These are phyloP conservation scores for Sugiyamaella sp. DNA, from an alignment of 1,139 yeast genomes.

Conservation along the genomic window DNA sequence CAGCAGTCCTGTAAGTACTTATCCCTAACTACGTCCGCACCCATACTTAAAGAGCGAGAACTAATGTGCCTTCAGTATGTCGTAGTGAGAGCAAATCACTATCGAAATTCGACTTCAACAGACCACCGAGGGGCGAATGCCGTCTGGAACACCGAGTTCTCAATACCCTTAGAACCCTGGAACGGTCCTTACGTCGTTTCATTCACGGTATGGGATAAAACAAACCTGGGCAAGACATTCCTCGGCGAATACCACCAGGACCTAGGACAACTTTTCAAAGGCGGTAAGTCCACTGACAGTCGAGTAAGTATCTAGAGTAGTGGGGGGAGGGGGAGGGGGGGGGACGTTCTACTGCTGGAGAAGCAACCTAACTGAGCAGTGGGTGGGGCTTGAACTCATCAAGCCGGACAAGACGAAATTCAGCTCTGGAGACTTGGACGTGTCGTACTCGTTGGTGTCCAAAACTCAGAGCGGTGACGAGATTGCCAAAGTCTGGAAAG, in stretches of 20 bases:
- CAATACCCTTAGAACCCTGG: slow-evolving; percentile 36
- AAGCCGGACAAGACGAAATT: not conserved
- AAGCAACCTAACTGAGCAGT: not conserved
- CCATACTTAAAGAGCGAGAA: too few species aligned
- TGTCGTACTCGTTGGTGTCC: slow-evolving; percentile 49
- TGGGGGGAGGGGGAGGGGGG: too few species aligned
- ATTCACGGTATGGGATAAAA: slow-evolving; percentile 46
- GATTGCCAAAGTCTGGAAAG: slow-evolving; percentile 27
- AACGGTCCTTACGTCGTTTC: slow-evolving; percentile 34
- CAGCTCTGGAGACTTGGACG: slow-evolving; percentile 57
- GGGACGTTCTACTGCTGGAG: slow-evolving; percentile 1
- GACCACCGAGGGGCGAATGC: slow-evolving; percentile 41
- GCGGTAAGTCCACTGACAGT: not conserved
- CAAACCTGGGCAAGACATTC: slow-evolving; percentile 46
- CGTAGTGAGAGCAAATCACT: slow-evolving; percentile 37
- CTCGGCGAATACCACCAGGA: slow-evolving; percentile 59
- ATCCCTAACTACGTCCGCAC: too few species aligned
- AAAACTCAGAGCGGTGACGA: slow-evolving; percentile 19
- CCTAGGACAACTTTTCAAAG: slow-evolving; percentile 46
- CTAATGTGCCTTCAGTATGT: slow-evolving; percentile 29
- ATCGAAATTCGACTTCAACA: slow-evolving; percentile 41
- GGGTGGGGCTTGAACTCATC: not conserved
- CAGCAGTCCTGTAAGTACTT: slow-evolving; percentile 21
- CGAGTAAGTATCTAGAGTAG: slow-evolving; percentile 8
- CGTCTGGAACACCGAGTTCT: slow-evolving; percentile 43